These are phyloP conservation scores for Russula olivacea DNA, from an alignment of 768 basidiomycete genomes.

Conservation along the genomic window DNA sequence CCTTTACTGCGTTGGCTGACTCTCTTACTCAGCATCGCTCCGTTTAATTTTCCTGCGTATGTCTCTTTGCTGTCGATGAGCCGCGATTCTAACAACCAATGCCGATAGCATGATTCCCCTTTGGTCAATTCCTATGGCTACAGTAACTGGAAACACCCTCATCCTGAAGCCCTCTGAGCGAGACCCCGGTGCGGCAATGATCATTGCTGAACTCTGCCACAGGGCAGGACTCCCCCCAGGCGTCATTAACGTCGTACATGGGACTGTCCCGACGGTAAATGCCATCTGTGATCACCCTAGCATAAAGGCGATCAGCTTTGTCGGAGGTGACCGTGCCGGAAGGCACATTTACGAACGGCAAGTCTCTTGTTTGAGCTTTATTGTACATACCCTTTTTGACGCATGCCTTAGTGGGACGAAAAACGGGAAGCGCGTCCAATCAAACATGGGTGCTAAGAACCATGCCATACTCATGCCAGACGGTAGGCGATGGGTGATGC, in stretches of 20 bases:
- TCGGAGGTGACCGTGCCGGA: slow-evolving; percentile 90
- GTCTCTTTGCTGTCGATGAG: slow-evolving; percentile 28
- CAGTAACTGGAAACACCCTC: slow-evolving; percentile 88
- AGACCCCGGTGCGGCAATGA: slow-evolving; percentile 96
- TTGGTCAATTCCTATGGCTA: slow-evolving; percentile 90
- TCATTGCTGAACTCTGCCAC: slow-evolving; percentile 91
- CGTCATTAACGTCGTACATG: slow-evolving; percentile 90
- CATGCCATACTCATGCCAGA: slow-evolving; percentile 92
- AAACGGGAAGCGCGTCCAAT: slow-evolving; percentile 67
- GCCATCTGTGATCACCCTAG: slow-evolving; percentile 86
- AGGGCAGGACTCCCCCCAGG: slow-evolving; percentile 81
- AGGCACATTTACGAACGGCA: slow-evolving; percentile 89
- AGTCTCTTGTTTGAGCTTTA: not conserved
- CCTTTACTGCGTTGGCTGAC: not conserved
- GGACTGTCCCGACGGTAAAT: slow-evolving; percentile 84
- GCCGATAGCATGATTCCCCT: slow-evolving; percentile 81
- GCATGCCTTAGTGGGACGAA: slow-evolving; percentile 55
- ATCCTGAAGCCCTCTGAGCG: slow-evolving; percentile 95
- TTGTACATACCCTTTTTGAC: slow-evolving; percentile 12
- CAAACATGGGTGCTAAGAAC: slow-evolving; percentile 95
- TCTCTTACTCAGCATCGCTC: slow-evolving; percentile 51
- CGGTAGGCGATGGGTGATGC: slow-evolving; percentile 43
- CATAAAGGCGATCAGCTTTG: slow-evolving; percentile 94
- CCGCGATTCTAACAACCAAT: not conserved
- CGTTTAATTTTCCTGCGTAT: slow-evolving; percentile 88